Evolutionary conservation across 1,284 basidiomycete species (phyloP), one percentile per base, ranked within the genome.

Genomic region (Malassezia globosa): DNA sequence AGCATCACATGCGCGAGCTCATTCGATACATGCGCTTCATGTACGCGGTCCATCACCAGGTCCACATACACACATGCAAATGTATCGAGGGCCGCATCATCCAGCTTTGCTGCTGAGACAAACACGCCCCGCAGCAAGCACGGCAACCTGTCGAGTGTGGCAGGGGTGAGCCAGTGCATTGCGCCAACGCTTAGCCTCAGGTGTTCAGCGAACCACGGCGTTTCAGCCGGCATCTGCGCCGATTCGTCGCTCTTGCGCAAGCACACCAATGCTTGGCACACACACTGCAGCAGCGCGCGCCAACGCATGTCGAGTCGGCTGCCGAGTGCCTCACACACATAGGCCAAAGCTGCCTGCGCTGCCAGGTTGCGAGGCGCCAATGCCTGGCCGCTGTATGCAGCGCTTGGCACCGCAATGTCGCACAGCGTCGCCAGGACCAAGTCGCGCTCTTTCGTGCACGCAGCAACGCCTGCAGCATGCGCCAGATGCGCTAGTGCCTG

Each of bases 321-420:
- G 0, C 85, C 85, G 3, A 96, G 78, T 63, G 85, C 85, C 42
- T 87, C 76, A 0, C 85, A 82, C 51, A 84, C 83, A 0, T 80
- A 77, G 8, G 94, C 77, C 39, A 90, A 76, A 1, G 86, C 83
- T 56, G 85, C 85, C 46, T 96, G 73, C 66, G 89, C 95, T 0
- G 87, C 85, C 56, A 94, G 76, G 64, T 96, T 97, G 25, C 90
- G 78, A 55, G 87, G 82, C 0, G 84, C 87, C 11, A 97, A 73
- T 3, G 81, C 81, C 7, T 22, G 25, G 4, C 36, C 42, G 13
- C 24, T 27, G 24, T 46, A 44, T 16, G 48, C 48, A 10, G 48
- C 36, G 11, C 36, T 36, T 7, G 48, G 48, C 36, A 46, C 27
- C 18, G 42, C 47, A 2, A 47, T 7, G 16, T 48, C 44, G 19